These are phyloP conservation scores for Hanseniaspora nectarophila DNA, from an alignment of 805 yeast genomes.

Conservation along the genomic window DNA sequence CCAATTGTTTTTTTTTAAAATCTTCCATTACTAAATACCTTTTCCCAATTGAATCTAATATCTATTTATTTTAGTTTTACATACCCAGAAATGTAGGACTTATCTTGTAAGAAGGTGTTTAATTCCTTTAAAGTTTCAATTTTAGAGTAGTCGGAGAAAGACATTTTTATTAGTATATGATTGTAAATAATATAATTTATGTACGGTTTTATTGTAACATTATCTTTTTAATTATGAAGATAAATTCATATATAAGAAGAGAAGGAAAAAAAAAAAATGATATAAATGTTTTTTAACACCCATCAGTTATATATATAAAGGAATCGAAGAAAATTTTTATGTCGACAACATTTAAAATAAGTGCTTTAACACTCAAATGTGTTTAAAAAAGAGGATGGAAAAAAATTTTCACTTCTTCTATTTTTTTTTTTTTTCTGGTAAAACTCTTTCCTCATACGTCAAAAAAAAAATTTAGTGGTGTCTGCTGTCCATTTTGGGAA, in stretches of 20 bases:
- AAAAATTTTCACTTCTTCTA: no score
- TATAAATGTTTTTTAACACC: no score
- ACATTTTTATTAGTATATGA: constrained; percentile 34
- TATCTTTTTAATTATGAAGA: no score
- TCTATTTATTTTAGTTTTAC: constrained; percentile 31
- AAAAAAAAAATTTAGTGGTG: no score
- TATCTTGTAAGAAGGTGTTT: constrained; percentile 77
- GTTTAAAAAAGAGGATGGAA: background rate
- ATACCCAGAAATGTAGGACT: constrained; percentile 93
- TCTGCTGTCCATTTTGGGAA: background rate
- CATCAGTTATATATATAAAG: no score
- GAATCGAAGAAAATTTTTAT: background rate
- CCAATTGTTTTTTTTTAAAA: background rate
- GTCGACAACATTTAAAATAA: no score
- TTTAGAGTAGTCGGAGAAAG: constrained; percentile 72
- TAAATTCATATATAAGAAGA: background rate
- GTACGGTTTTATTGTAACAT: constrained; percentile 6
- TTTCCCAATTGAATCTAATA: background rate
- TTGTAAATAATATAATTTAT: constrained; percentile 2
- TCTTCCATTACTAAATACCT: no score
- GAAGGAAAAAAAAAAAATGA: no score
- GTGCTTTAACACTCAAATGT: background rate
- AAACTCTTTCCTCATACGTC: background rate
- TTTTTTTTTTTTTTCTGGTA: no score
- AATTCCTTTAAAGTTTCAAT: constrained; percentile 61